Evolutionary conservation across 208 protist genomes (phyloP).

Genomic region (Perkinsela sp.): DNA sequence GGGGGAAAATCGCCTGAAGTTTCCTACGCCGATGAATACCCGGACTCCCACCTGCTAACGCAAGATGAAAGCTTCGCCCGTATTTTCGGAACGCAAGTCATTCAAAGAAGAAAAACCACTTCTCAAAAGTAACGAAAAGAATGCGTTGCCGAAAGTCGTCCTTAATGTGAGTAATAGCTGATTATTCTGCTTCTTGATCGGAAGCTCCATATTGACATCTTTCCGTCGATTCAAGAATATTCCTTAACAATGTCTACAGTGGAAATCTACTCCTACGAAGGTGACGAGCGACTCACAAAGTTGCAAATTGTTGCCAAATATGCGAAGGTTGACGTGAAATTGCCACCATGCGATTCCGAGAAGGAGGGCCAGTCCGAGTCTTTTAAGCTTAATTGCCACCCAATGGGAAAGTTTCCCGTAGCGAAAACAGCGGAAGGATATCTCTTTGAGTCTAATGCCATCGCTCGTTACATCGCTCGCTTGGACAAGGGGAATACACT

Average conservation of each 20-base stretch:
- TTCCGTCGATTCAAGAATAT: too few species aligned
- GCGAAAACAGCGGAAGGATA: slow-evolving; percentile 38
- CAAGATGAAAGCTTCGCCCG: neutral
- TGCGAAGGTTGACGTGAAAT: slow-evolving; percentile 17
- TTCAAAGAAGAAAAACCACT: too few species aligned
- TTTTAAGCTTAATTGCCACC: slow-evolving; percentile 25
- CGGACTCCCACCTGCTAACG: neutral
- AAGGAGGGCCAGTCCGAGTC: slow-evolving; percentile 23
- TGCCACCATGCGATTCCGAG: slow-evolving; percentile 12
- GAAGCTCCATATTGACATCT: too few species aligned
- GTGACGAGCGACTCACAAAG: slow-evolving; percentile 17
- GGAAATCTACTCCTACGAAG: slow-evolving; percentile 3
- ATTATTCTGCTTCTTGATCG: too few species aligned
- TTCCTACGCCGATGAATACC: too few species aligned
- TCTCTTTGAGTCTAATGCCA: slow-evolving; percentile 58
- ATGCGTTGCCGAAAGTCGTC: too few species aligned
- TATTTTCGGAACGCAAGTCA: neutral
- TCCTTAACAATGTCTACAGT: neutral
- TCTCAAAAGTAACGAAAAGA: too few species aligned
- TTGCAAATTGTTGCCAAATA: slow-evolving; percentile 19
- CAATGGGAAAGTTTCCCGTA: slow-evolving; percentile 21
- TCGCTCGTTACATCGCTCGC: slow-evolving; percentile 36
- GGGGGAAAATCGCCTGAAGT: too few species aligned
- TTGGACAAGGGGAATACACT: slow-evolving; percentile 17
- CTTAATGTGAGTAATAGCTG: too few species aligned